Percentiles rank a stretch among this genome's conserved stretches.
Evolutionary conservation across 768 basidiomycete genomes (phyloP).

Genomic region (Udeniomyces megalosporus): DNA sequence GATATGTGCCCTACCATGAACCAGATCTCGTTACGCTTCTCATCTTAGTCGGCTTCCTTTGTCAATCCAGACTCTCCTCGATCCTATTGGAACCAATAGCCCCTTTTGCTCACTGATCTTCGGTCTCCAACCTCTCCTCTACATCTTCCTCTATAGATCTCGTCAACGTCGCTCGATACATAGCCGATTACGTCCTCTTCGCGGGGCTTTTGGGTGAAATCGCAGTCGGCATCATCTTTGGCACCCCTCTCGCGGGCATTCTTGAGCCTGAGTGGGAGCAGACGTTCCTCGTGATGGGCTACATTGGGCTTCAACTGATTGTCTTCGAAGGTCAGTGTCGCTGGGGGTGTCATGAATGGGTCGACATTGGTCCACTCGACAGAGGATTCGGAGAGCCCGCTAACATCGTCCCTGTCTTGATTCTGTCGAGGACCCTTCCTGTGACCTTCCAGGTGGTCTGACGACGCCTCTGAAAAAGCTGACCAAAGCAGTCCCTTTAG

Average conservation of each 20-base stretch:
- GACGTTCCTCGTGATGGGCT: conserved; percentile 37
- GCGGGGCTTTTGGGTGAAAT: conserved; percentile 32
- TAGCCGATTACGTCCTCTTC: conserved; percentile 33
- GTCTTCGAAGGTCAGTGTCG: conserved; percentile 36
- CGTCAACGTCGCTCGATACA: conserved; percentile 36
- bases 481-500: conserved; percentile 36
- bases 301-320: conserved; percentile 38
- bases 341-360: no score
- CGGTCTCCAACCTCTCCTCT: neutral
- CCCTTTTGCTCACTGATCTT: no score
- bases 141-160: conserved; percentile 25
- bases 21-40: conserved; percentile 31
- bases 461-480: conserved; percentile 38
- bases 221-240: conserved; percentile 42
- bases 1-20: conserved; percentile 28
- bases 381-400: neutral
- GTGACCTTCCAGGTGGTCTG: conserved; percentile 37
- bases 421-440: neutral
- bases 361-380: no score
- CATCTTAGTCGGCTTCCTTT: conserved; percentile 40
- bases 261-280: conserved; percentile 30
- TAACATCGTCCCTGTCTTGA: neutral
- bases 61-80: neutral
- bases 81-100: no score
- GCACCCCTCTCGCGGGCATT: conserved; percentile 38